Evolutionary conservation across 73 alveolate genomes (phyloP).

Genomic region (Durusdinium trenchii): DNA sequence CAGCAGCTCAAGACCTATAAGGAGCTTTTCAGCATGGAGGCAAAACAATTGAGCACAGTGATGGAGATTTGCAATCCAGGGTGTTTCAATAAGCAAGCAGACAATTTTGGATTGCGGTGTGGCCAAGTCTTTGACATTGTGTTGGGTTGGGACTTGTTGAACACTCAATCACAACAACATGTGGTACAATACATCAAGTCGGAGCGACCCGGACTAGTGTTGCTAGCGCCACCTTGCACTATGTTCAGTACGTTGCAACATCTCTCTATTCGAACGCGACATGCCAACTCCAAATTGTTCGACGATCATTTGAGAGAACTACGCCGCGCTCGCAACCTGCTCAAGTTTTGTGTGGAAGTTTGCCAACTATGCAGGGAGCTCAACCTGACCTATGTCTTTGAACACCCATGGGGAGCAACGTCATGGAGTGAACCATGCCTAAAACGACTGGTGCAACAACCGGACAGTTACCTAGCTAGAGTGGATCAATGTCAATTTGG

Average conservation of each 20-base stretch:
- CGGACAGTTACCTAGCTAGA: not conserved
- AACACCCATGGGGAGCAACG: conserved; percentile 25
- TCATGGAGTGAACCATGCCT: conserved; percentile 9
- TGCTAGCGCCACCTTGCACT: not conserved
- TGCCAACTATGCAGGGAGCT: not conserved
- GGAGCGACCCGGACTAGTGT: not conserved
- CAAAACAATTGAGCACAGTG: not conserved
- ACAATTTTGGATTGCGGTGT: not conserved
- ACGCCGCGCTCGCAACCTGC: not conserved
- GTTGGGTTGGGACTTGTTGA: not conserved
- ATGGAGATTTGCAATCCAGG: not conserved
- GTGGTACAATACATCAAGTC: not conserved
- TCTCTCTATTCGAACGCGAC: not conserved
- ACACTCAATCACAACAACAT: not conserved
- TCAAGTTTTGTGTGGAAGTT: not conserved
- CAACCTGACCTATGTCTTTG: not conserved
- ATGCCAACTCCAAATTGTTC: not conserved
- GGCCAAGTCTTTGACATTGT: not conserved
- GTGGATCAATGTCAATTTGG: conserved; percentile 18
- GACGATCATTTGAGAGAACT: not conserved
- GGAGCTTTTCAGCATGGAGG: not conserved
- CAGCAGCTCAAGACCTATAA: not conserved
- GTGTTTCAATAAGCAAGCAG: not conserved
- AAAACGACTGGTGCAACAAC: not conserved
- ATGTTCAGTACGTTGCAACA: not conserved